phyloP scores from a whole-genome alignment of 1,284 basidiomycete genomes.

The Volvariella volvacea region DNA sequence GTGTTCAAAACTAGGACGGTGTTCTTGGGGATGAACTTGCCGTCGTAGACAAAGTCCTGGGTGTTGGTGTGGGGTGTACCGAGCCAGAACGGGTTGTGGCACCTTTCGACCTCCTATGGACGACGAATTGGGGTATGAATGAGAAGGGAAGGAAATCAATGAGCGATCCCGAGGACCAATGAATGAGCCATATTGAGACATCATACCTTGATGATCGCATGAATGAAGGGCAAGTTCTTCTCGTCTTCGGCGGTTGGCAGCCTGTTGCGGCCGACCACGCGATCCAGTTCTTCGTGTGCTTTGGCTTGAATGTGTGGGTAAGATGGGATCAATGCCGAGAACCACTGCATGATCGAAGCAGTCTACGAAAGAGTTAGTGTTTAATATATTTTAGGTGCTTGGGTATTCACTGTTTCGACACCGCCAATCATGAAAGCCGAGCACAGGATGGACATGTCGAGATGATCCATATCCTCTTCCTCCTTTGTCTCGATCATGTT shows the following conservation, averaged over 20 bases:
- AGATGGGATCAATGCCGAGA: conserved; percentile 25
- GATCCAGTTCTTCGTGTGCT: conserved; percentile 11
- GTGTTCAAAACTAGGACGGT: conserved; percentile 31
- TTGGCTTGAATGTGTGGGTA: conserved; percentile 15
- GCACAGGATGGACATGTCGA: conserved; percentile 30
- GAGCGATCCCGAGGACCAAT: too few relatives aligned
- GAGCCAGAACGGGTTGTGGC: conserved; percentile 33
- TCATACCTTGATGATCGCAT: conserved; percentile 15
- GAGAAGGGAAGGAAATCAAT: too few relatives aligned
- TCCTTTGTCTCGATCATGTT: conserved; percentile 26
- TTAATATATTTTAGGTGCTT: too few relatives aligned
- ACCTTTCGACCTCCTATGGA: too few relatives aligned
- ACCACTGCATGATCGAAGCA: conserved; percentile 27
- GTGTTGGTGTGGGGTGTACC: conserved; percentile 30
- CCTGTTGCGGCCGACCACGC: conserved; percentile 19
- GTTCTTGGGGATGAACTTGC: conserved; percentile 31
- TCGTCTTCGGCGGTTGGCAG: conserved; percentile 21
- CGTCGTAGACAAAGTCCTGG: conserved; percentile 32
- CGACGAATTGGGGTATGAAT: too few relatives aligned
- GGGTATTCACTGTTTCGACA: conserved; percentile 32
- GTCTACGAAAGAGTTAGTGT: too few relatives aligned
- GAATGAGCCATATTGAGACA: too few relatives aligned
- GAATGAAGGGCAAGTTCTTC: conserved; percentile 19
- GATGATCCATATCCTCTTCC: conserved; percentile 27
- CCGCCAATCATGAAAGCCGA: conserved; percentile 37